Conservation (phyloP, 208 protist genomes). For the Trichomonas vaginalis region DNA sequence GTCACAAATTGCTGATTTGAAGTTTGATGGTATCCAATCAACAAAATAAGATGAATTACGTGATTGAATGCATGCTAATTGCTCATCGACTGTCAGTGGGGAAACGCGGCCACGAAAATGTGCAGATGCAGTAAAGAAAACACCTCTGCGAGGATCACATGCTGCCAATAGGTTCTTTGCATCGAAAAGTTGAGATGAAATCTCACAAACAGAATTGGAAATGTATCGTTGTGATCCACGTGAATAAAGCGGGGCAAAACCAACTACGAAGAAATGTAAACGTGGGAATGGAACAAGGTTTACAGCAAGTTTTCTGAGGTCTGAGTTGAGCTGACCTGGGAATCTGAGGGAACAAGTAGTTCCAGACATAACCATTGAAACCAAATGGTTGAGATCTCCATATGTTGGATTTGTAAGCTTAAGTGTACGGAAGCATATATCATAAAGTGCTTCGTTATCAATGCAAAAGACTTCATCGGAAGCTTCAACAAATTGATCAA, state of each 20-base stretch:
- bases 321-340: conserved; percentile 57
- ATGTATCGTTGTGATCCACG: conserved; percentile 56
- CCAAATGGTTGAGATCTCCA: conserved; percentile 51
- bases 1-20: conserved; percentile 70
- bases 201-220: conserved; percentile 65
- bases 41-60: conserved; percentile 85
- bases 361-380: conserved; percentile 56
- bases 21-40: conserved; percentile 84
- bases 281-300: conserved; percentile 58
- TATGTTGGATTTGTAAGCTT: conserved; percentile 52
- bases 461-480: conserved; percentile 40
- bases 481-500: conserved; percentile 53
- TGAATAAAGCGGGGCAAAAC: conserved; percentile 75
- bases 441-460: conserved; percentile 59
- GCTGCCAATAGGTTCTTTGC: conserved; percentile 90
- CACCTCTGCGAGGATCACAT: conserved; percentile 64
- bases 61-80: conserved; percentile 72
- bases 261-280: conserved; percentile 63
- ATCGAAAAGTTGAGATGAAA: conserved; percentile 89
- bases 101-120: conserved; percentile 63
- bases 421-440: conserved; percentile 53
- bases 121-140: conserved; percentile 51
- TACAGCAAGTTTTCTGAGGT: conserved; percentile 46
- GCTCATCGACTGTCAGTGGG: conserved; percentile 85
- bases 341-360: conserved; percentile 53